phyloP scores from a whole-genome alignment of 192 early-diverging fungal species.

The Entophlyctis luteolus region DNA sequence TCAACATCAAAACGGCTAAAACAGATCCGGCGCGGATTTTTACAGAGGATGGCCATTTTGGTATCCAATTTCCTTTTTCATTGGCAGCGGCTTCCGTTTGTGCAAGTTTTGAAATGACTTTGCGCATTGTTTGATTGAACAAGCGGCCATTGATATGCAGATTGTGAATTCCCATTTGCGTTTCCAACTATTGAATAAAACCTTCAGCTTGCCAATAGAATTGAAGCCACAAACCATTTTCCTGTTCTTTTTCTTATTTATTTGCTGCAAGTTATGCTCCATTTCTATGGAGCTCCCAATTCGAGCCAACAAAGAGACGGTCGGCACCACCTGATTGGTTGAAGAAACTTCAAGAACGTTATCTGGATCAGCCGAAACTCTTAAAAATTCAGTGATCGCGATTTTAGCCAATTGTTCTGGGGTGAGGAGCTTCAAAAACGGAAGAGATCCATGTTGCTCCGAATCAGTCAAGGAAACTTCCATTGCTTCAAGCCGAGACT shows the following conservation, averaged over 20 bases:
- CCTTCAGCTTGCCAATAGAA: too few relatives aligned
- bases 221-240: constrained; percentile 55
- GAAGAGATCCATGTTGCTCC: constrained; percentile 57
- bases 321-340: constrained; percentile 20
- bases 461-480: constrained; percentile 34
- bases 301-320: constrained; percentile 44
- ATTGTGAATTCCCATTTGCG: constrained; percentile 52
- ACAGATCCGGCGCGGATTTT: constrained; percentile 52
- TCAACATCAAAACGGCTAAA: constrained; percentile 43
- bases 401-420: constrained; percentile 77
- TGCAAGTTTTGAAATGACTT: constrained; percentile 59
- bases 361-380: constrained; percentile 34
- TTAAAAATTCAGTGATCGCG: constrained; percentile 78
- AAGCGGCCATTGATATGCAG: constrained; percentile 73
- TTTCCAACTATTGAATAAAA: constrained; percentile 16
- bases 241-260: constrained; percentile 62
- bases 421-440: constrained; percentile 61
- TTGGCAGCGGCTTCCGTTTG: constrained; percentile 41
- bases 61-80: constrained; percentile 53
- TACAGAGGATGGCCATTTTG: constrained; percentile 60
- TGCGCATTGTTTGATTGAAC: constrained; percentile 75
- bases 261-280: constrained; percentile 74
- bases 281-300: constrained; percentile 78
- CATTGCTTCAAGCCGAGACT: constrained; percentile 61
- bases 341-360: too few relatives aligned